These are phyloP conservation scores for Colletotrichum tropicale DNA, from an alignment of 2,329 filamentous ascomycete species.

Conservation along the genomic window DNA sequence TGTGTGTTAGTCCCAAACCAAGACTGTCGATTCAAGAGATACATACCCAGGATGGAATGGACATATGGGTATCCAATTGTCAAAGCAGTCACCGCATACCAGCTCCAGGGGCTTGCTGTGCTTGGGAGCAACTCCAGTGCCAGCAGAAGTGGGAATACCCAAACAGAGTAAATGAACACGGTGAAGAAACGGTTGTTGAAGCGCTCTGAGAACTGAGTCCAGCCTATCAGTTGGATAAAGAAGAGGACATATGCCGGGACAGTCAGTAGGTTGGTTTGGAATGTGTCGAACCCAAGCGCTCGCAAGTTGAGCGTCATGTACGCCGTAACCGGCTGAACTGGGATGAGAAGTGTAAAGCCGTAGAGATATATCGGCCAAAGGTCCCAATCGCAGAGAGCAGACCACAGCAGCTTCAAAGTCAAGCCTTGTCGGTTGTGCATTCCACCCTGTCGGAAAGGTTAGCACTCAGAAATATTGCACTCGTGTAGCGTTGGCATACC, in stretches of 20 bases:
- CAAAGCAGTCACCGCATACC: slow-evolving; percentile 48
- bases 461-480: background rate
- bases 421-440: slow-evolving; percentile 61
- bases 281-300: slow-evolving; percentile 53
- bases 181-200: slow-evolving; percentile 40
- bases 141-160: slow-evolving; percentile 56
- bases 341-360: slow-evolving; percentile 33
- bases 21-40: accelerated
- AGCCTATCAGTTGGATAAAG: slow-evolving; percentile 44
- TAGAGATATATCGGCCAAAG: slow-evolving; percentile 59
- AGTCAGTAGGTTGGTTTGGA: slow-evolving; percentile 58
- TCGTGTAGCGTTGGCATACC: background rate
- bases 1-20: slow-evolving; percentile 33
- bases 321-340: slow-evolving; percentile 24
- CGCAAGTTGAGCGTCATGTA: slow-evolving; percentile 58
- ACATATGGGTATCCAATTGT: slow-evolving; percentile 54
- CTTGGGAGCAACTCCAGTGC: slow-evolving; percentile 44
- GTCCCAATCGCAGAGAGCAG: slow-evolving; percentile 55
- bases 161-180: slow-evolving; percentile 41
- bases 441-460: slow-evolving; percentile 34
- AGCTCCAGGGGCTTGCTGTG: slow-evolving; percentile 43
- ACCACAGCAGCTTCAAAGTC: slow-evolving; percentile 48
- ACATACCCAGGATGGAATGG: slow-evolving; percentile 34
- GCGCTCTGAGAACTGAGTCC: slow-evolving; percentile 49
- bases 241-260: slow-evolving; percentile 37